Evolutionary conservation across 768 basidiomycete species (phyloP).

Genomic region (Xerocomellus intermedius): DNA sequence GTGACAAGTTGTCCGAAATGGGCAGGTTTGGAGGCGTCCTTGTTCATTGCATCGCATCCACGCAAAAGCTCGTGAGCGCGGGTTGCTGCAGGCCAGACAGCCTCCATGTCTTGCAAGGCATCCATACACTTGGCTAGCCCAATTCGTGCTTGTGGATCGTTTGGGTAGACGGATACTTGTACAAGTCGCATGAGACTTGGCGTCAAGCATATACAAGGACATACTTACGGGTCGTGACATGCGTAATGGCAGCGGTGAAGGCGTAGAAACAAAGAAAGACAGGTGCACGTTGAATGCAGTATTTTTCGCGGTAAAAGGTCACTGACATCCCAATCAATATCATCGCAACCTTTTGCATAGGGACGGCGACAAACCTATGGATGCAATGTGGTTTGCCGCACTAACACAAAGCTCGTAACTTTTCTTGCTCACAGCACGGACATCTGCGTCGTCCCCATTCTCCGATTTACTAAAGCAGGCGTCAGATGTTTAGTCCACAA

Average conservation of each 20-base stretch:
- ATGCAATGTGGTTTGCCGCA: constrained; percentile 78
- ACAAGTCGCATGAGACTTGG: constrained; percentile 1
- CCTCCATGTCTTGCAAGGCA: constrained; percentile 60
- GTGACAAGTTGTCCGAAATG: constrained; percentile 12
- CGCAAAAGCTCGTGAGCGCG: constrained; percentile 72
- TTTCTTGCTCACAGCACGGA: constrained; percentile 53
- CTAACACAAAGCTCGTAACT: constrained; percentile 71
- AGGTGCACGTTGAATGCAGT: constrained; percentile 57
- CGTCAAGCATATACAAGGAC: not conserved
- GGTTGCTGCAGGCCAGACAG: constrained; percentile 74
- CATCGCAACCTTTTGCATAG: not conserved
- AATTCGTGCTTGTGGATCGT: constrained; percentile 66
- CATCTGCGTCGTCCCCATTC: constrained; percentile 51
- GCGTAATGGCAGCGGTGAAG: constrained; percentile 80
- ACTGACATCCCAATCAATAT: constrained; percentile 35
- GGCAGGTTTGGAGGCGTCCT: not conserved
- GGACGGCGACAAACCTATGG: constrained; percentile 47
- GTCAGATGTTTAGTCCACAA: not conserved
- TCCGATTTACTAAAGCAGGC: constrained; percentile 33
- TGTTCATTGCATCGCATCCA: constrained; percentile 47
- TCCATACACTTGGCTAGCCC: constrained; percentile 69
- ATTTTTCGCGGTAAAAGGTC: constrained; percentile 58
- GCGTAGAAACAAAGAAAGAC: constrained; percentile 78
- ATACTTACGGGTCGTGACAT: constrained; percentile 65
- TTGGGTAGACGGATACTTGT: constrained; percentile 60